A percentile compares a stretch with the other conserved stretches of the same genome.
These are phyloP conservation scores for Daldinia caldariorum DNA, from an alignment of 495 filamentous ascomycete genomes.

Conservation along the genomic window DNA sequence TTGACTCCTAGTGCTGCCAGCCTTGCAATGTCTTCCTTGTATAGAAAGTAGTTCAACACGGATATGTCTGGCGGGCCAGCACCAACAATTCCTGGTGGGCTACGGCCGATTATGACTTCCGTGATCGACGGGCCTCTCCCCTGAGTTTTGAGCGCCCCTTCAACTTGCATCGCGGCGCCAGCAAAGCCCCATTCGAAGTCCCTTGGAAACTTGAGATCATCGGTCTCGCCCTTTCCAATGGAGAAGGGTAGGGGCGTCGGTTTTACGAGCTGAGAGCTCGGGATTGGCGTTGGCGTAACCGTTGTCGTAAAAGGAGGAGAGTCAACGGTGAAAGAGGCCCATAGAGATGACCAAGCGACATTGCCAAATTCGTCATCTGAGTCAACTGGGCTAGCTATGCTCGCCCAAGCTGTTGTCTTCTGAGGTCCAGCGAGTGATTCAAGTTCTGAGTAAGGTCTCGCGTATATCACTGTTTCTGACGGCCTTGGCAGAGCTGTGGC, in stretches of 20 bases:
- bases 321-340: not conserved
- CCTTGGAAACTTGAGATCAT: not conserved
- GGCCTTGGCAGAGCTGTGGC: not conserved
- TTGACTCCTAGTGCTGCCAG: not conserved
- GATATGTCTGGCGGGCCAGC: not conserved
- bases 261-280: not conserved
- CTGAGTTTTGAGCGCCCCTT: not conserved
- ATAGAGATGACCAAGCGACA: not conserved
- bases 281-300: not conserved
- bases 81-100: not conserved
- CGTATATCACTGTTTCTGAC: not conserved
- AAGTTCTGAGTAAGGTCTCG: constrained; percentile 6
- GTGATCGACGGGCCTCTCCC: not conserved
- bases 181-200: not conserved
- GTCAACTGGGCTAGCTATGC: constrained; percentile 3
- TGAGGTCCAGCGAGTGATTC: constrained; percentile 10
- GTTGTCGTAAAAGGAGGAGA: not conserved
- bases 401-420: constrained; percentile 1
- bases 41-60: not conserved
- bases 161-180: not conserved
- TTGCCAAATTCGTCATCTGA: not conserved
- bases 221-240: not conserved
- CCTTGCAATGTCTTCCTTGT: not conserved
- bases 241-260: not conserved
- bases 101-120: not conserved